Evolutionary conservation across 805 yeast genomes (phyloP).

Genomic region (Nakazawaea molendinolei): DNA sequence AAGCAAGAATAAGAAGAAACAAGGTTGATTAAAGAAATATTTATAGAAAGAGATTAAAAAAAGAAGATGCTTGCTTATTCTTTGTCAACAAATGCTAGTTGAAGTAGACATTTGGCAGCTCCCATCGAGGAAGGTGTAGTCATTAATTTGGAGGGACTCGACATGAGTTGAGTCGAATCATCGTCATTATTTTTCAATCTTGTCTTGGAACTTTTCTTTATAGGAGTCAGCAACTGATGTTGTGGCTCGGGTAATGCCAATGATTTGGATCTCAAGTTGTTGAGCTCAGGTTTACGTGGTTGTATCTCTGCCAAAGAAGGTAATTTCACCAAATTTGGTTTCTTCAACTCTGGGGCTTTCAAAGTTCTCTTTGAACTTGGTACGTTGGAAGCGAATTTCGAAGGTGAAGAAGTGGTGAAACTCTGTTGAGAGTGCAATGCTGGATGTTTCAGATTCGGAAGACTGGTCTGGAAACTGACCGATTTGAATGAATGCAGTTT

Average conservation of each 20-base stretch:
- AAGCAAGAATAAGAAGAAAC: constrained; percentile 1
- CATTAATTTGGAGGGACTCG: constrained; percentile 32
- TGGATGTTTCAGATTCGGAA: constrained; percentile 3
- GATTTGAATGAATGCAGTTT: neutral
- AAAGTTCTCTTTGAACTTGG: constrained; percentile 4
- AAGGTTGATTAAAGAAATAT: neutral
- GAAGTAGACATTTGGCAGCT: constrained; percentile 38
- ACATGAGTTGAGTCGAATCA: constrained; percentile 22
- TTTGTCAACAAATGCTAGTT: constrained; percentile 29
- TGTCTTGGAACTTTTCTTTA: constrained; percentile 5
- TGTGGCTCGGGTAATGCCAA: constrained; percentile 10
- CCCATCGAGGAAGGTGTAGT: constrained; percentile 42
- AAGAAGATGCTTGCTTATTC: constrained; percentile 10
- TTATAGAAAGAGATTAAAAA: no score
- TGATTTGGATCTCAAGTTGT: no score
- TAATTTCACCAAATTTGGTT: neutral
- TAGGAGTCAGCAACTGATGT: constrained; percentile 2
- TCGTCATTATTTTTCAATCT: neutral
- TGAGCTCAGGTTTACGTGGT: no score
- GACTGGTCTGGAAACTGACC: constrained; percentile 2
- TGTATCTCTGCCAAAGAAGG: constrained; percentile 11
- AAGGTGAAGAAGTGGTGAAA: constrained; percentile 13
- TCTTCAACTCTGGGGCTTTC: constrained; percentile 4
- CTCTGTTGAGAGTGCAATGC: neutral
- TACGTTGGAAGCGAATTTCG: constrained; percentile 9